Evolutionary conservation across 1,284 basidiomycete species (phyloP), one percentile per base, ranked within the genome.

Genomic region (Ustilago vetiveriae): DNA sequence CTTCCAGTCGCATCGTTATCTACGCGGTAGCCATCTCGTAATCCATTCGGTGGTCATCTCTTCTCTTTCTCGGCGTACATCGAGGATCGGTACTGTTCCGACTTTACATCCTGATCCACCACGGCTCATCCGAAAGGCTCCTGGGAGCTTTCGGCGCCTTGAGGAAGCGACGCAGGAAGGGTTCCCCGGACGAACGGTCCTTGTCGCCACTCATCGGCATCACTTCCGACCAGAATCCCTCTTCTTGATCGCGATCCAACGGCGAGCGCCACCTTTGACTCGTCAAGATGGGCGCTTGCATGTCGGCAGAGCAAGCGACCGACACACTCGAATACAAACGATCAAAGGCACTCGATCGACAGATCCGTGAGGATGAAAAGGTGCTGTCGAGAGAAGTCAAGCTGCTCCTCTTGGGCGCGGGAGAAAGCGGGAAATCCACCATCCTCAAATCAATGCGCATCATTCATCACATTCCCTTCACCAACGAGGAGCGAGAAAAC

Each of bases 371-470:
- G 19, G 75, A 80, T 46, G 75, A 76, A 41, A 76, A 75, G 59
- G 48, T 42, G 4, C 47, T 75, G 22, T 44, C 56, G 2, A 56
- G 51, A 14, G 74, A 78, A 55, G 69, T 80, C 51, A 74, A 48
- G 72, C 51, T 60, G 48, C 85, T 96, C 49, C 85, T 97, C 22
- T 86, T 96, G 26, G 94, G 94, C 32, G 94, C 94, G 38, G 94
- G 94, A 32, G 94, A 95, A 80, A 92, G 90, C 27, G 94, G 94
- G 39, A 97, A 97, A 83, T 92, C 91, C 11, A 96, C 94, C 5
- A 86, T 94, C 72, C 86, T 94, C 80, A 93, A 93, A 89, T 91
- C 92, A 88, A 93, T 93, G 91, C 89, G 92, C 24, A 84, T 93
- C 38, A 92, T 93, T 62, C 91, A 93, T 82, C 86, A 87, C 66